Base-by-base conservation (phyloP, 305 asterid species). In the Euphrasia arctica region DNA sequence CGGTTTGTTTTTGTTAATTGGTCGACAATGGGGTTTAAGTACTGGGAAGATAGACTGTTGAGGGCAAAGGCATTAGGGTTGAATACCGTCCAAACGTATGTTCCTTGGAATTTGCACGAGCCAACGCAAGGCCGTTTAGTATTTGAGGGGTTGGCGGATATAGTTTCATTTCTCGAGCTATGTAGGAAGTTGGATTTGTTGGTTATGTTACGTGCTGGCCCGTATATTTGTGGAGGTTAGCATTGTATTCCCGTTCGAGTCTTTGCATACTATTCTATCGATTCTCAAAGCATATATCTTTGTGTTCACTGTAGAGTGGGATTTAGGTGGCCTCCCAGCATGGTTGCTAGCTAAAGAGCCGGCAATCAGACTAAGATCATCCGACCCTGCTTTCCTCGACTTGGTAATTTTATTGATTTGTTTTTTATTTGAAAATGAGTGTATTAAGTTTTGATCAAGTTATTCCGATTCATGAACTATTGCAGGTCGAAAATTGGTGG, bases 151-250 rank as follows among this genome's bases (percentile, higher is more conserved):
- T 70, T 84, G 62, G 98, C 95, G 32, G 90, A 89, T 81, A 60
- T 92, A 60, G 51, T 82, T 73, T 77, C 89, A 12, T 92, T 85
- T 74, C 77, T 90, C 68, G 70, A 82, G 61, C 93, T 87, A 61
- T 92, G 98, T 76, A 82, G 83, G 75, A 89, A 87, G 75, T 68
- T 87, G 85, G 82, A 87, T 71, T 74, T 92, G 69, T 72, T 92
- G 78, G 98, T 92, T 75, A 82, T 92, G 97, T 87, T 92, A 71
- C 95, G 97, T 61, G 81, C 88, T 63, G 97, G 98, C 52, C 97
- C 98, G 64, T 92, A 92, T 59, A 92, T 89, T 13, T 89, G 97
- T 81, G 97, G 85, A 78, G 98, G 98, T 91, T 68, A 78, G 96
- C 68, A 60, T 18, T 12, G 48, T 13, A 45, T 45, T 9, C 50